These are phyloP conservation scores for Hygrophorus russula DNA, from an alignment of 768 basidiomycete species.

Conservation along the genomic window DNA sequence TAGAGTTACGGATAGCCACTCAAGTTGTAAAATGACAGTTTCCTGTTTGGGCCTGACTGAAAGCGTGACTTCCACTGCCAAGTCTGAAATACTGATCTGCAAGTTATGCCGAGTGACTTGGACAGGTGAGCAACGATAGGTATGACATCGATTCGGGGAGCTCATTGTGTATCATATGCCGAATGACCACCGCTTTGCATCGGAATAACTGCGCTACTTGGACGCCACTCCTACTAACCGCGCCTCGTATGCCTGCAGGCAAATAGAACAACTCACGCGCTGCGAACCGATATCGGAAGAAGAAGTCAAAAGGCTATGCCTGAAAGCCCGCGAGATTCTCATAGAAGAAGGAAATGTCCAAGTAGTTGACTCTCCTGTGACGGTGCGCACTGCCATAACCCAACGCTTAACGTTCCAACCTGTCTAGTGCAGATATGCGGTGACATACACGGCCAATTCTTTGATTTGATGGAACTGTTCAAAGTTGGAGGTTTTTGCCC, in stretches of 20 bases:
- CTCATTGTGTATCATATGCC: neutral
- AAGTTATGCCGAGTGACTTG: slow-evolving; percentile 40
- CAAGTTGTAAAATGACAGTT: neutral
- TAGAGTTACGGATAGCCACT: neutral
- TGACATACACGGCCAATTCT: slow-evolving; percentile 97
- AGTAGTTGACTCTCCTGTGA: slow-evolving; percentile 90
- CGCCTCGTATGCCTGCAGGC: slow-evolving; percentile 33
- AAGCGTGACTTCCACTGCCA: too few relatives aligned
- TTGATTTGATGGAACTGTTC: slow-evolving; percentile 93
- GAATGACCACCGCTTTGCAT: neutral
- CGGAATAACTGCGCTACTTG: neutral
- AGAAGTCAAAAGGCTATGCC: slow-evolving; percentile 88
- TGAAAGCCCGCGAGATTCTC: slow-evolving; percentile 92
- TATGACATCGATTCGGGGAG: slow-evolving; percentile 5
- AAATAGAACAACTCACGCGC: slow-evolving; percentile 87
- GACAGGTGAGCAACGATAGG: slow-evolving; percentile 31
- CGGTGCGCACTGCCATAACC: slow-evolving; percentile 43
- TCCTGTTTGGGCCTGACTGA: neutral
- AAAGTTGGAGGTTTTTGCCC: slow-evolving; percentile 88
- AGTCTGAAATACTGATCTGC: neutral
- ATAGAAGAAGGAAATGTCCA: slow-evolving; percentile 99
- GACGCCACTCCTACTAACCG: neutral
- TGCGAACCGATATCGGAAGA: slow-evolving; percentile 96
- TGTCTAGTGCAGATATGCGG: slow-evolving; percentile 63
- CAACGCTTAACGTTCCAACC: slow-evolving; percentile 5